Percentiles rank a stretch among this genome's conserved stretches.
These are phyloP conservation scores for Chalaropsis thielavioides DNA, from an alignment of 2,329 filamentous ascomycete species.

Conservation along the genomic window DNA sequence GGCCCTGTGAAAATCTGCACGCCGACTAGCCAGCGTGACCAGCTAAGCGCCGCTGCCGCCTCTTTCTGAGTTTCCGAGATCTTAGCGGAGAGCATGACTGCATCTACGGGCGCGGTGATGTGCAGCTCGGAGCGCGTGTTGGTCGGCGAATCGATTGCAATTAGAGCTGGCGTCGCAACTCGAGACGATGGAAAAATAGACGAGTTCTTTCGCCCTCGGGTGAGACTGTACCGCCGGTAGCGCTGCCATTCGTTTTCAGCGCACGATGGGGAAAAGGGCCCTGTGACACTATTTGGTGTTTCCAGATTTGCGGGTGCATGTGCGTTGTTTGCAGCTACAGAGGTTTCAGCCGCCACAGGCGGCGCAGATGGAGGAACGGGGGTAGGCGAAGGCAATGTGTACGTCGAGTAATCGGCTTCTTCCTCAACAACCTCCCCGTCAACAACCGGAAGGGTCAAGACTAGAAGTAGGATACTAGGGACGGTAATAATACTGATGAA, in stretches of 20 bases:
- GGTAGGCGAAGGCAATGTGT: constrained; percentile 1
- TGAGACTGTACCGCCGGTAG: constrained; percentile 36
- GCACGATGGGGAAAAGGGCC: constrained; percentile 26
- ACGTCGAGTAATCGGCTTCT: constrained; percentile 1
- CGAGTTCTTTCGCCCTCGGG: constrained; percentile 21
- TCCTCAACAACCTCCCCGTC: constrained; percentile 49
- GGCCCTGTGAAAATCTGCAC: constrained; percentile 80
- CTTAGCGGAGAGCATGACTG: constrained; percentile 8
- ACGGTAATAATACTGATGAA: constrained; percentile 67
- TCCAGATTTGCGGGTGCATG: neutral
- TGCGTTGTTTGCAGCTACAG: neutral
- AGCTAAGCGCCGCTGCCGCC: constrained; percentile 38
- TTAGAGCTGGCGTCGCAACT: constrained; percentile 24
- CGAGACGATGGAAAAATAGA: constrained; percentile 21
- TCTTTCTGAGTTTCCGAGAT: constrained; percentile 10
- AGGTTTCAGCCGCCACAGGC: neutral
- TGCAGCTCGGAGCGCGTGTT: constrained; percentile 16
- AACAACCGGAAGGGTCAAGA: constrained; percentile 81
- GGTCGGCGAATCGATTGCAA: constrained; percentile 21
- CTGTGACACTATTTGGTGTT: neutral
- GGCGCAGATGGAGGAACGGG: neutral
- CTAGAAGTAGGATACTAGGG: constrained; percentile 81
- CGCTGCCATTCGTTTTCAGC: constrained; percentile 39
- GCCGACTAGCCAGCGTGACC: constrained; percentile 84
- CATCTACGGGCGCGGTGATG: constrained; percentile 3